These are phyloP conservation scores for Kalmusia sp. DNA, from an alignment of 2,329 filamentous ascomycete species.

Conservation along the genomic window DNA sequence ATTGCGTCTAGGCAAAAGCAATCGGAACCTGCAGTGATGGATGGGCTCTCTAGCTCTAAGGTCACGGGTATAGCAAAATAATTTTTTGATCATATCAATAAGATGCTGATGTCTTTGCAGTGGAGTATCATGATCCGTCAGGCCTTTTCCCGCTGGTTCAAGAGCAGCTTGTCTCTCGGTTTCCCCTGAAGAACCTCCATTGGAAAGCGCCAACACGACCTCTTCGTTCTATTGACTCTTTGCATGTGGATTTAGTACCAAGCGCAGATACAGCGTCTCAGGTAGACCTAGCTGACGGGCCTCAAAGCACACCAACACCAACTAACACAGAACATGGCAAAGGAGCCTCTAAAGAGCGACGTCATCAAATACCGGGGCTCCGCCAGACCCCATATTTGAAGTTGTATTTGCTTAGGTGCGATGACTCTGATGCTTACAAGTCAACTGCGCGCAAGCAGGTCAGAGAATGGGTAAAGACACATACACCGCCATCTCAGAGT, in stretches of 20 bases:
- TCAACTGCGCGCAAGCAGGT: conserved; percentile 76
- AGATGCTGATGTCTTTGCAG: conserved; percentile 55
- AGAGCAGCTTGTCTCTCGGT: conserved; percentile 75
- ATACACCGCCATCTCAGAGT: conserved; percentile 64
- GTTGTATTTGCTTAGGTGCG: conserved; percentile 85
- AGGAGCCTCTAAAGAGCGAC: conserved; percentile 60
- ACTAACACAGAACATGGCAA: conserved; percentile 36
- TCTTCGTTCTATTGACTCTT: conserved; percentile 88
- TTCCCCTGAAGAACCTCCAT: conserved; percentile 90
- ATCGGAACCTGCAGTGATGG: conserved; percentile 45
- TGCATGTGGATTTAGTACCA: conserved; percentile 87
- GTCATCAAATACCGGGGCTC: conserved; percentile 94
- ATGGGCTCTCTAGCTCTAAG: conserved; percentile 56
- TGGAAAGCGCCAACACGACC: conserved; percentile 96
- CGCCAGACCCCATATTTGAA: conserved; percentile 94
- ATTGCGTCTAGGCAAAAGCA: conserved; percentile 40
- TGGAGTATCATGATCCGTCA: conserved; percentile 95
- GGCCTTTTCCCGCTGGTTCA: conserved; percentile 84
- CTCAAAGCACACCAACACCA: conserved; percentile 25
- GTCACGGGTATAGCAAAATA: conserved; percentile 52
- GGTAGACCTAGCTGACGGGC: conserved; percentile 31
- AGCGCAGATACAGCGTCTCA: conserved; percentile 56
- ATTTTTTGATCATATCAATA: background rate
- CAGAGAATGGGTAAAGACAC: conserved; percentile 87
- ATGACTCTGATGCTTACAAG: conserved; percentile 96